A percentile compares a stretch with the other conserved stretches of the same genome.
Conservation (phyloP, 306 rosid genomes). For the Citrullus colocynthis region DNA sequence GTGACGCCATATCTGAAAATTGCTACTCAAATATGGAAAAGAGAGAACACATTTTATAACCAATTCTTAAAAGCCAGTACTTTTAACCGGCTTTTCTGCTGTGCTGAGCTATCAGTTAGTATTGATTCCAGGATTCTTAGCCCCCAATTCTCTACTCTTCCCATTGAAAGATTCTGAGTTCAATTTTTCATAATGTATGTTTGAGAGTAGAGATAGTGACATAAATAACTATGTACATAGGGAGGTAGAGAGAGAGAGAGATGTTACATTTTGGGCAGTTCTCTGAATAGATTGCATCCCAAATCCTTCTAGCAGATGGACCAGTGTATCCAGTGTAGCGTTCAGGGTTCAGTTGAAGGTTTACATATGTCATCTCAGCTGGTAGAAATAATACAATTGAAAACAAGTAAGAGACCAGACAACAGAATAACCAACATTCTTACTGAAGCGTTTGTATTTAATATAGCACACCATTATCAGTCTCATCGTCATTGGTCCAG, state of each 20-base stretch:
- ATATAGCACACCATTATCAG: slow-evolving; percentile 55
- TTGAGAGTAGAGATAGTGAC: background rate
- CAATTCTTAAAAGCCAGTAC: background rate
- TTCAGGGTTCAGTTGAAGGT: slow-evolving; percentile 89
- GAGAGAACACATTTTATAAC: background rate
- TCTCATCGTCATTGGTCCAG: slow-evolving; percentile 88
- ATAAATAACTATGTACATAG: no score
- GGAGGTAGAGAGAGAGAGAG: background rate
- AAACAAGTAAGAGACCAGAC: background rate
- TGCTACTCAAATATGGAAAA: background rate
- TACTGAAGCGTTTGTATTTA: background rate
- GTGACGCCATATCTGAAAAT: background rate
- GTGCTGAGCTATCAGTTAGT: background rate
- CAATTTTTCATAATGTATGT: background rate
- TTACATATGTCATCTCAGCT: slow-evolving; percentile 92
- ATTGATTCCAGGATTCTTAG: background rate
- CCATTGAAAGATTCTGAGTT: background rate
- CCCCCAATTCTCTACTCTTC: background rate
- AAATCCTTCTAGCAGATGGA: slow-evolving; percentile 88
- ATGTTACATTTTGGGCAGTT: slow-evolving; percentile 92
- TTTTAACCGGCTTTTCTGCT: background rate
- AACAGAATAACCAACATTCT: background rate
- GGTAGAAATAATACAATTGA: background rate
- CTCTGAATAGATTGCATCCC: slow-evolving; percentile 88
- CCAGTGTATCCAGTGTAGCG: slow-evolving; percentile 88